Evolutionary conservation across 192 early-diverging fungal species (phyloP).

Genomic region (Coemansia sp.): DNA sequence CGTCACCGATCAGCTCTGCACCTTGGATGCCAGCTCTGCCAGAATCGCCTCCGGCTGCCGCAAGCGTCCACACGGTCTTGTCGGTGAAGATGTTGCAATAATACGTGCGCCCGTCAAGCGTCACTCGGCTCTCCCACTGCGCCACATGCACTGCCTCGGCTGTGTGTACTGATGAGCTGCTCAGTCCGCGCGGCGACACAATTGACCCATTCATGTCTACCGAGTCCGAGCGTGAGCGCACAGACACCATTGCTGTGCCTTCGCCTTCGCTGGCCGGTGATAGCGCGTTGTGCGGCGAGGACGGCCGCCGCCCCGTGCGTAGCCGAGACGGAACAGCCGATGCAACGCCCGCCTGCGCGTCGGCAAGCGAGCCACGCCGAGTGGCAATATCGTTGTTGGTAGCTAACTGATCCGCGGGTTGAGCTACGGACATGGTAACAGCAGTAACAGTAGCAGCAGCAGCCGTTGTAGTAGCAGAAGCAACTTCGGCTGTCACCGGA

Average conservation of each 20-base stretch:
- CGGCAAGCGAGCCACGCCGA: slow-evolving; percentile 58
- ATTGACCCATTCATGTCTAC: slow-evolving; percentile 18
- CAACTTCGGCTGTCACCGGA: background rate
- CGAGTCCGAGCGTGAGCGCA: slow-evolving; percentile 27
- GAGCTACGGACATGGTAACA: slow-evolving; percentile 19
- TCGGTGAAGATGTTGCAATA: slow-evolving; percentile 74
- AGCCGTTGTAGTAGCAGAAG: slow-evolving; percentile 9
- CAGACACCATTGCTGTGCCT: slow-evolving; percentile 4
- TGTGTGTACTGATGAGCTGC: background rate
- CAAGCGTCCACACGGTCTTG: slow-evolving; percentile 60
- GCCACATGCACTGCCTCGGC: slow-evolving; percentile 29
- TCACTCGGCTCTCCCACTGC: slow-evolving; percentile 65
- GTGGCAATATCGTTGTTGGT: slow-evolving; percentile 17
- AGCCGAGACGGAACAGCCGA: slow-evolving; percentile 58
- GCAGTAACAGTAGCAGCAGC: slow-evolving; percentile 23
- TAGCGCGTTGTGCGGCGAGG: slow-evolving; percentile 31
- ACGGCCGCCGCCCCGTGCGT: slow-evolving; percentile 47
- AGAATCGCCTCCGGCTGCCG: slow-evolving; percentile 43
- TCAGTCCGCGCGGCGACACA: slow-evolving; percentile 20
- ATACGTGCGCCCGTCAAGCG: slow-evolving; percentile 62
- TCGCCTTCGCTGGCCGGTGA: slow-evolving; percentile 1
- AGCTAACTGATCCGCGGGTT: slow-evolving; percentile 14
- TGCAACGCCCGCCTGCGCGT: slow-evolving; percentile 57
- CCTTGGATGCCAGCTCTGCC: slow-evolving; percentile 15
- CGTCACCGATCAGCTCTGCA: slow-evolving; percentile 52